Conservation (phyloP, 23 red algal species). For the Gracilaria domingensis region DNA sequence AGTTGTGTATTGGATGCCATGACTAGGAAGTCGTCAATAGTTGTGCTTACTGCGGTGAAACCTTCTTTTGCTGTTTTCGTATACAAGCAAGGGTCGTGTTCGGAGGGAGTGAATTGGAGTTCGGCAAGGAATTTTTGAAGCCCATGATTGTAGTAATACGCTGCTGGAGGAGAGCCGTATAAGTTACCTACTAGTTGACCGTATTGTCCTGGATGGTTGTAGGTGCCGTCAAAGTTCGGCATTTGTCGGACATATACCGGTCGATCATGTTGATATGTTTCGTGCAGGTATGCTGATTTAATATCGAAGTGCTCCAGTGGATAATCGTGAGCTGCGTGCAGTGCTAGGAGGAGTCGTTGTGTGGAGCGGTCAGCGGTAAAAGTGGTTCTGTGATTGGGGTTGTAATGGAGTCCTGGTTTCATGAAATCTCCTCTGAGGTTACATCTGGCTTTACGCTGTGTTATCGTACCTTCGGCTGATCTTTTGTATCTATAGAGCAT, state of each 20-base stretch:
- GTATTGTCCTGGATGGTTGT: background rate
- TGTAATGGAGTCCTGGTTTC: conserved; percentile 19
- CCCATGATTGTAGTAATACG: conserved; percentile 12
- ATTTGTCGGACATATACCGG: conserved; percentile 25
- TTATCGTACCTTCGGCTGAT: background rate
- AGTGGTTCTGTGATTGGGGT: conserved; percentile 2
- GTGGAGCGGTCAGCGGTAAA: background rate
- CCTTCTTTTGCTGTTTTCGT: too few relatives aligned
- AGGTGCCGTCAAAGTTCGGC: conserved; percentile 14
- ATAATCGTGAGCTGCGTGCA: background rate
- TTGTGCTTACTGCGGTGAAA: background rate
- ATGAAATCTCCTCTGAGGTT: too few relatives aligned
- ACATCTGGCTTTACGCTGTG: conserved; percentile 7
- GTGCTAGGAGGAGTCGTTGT: background rate
- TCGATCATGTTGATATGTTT: conserved; percentile 2
- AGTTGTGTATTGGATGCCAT: background rate
- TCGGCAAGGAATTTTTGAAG: too few relatives aligned
- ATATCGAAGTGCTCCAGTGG: conserved; percentile 21
- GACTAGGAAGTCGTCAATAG: background rate
- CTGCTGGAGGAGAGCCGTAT: conserved; percentile 8
- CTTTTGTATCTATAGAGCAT: conserved; percentile 12
- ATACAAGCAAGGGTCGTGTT: too few relatives aligned
- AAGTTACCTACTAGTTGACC: background rate
- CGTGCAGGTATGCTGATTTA: conserved; percentile 17
- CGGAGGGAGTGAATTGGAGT: too few relatives aligned